A percentile compares a stretch with the other conserved stretches of the same genome.
Conservation (phyloP, 2,329 filamentous ascomycete species). For the Ceratocystis cacaofunesta region DNA sequence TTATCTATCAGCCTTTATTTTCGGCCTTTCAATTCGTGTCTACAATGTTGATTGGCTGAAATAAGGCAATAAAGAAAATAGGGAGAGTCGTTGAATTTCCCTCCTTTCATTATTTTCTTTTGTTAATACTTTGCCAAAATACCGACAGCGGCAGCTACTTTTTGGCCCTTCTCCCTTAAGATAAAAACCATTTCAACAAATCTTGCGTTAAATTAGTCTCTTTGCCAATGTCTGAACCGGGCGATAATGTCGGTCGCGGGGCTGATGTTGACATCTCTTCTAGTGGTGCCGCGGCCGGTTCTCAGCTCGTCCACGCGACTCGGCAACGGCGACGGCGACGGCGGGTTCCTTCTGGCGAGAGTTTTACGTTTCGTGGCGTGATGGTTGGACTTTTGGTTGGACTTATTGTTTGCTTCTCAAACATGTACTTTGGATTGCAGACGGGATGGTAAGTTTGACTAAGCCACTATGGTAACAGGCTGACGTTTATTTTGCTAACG, state of each 20-base stretch:
- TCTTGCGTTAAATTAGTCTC: not conserved
- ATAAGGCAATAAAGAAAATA: not conserved
- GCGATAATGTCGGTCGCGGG: not conserved
- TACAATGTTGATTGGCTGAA: not conserved
- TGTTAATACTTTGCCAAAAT: not conserved
- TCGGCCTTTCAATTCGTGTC: not conserved
- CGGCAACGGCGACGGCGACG: not conserved
- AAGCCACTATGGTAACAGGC: not conserved
- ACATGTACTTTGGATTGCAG: constrained; percentile 98
- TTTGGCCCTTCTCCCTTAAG: not conserved
- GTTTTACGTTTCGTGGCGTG: constrained; percentile 75
- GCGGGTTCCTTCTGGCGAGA: constrained; percentile 33
- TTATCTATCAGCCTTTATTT: not conserved
- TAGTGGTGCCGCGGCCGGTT: not conserved
- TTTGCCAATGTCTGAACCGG: not conserved
- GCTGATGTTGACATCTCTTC: not conserved
- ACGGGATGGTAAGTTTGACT: constrained; percentile 36
- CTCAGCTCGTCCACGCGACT: not conserved
- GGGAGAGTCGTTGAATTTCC: not conserved
- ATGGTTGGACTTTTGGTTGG: constrained; percentile 70
- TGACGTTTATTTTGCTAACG: not conserved
- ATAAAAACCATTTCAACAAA: not conserved
- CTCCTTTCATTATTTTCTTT: not conserved
- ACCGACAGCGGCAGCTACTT: not conserved
- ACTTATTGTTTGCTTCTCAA: constrained; percentile 84